Base-by-base conservation (phyloP, 768 basidiomycete species). In the Xerocomellus intermedius region DNA sequence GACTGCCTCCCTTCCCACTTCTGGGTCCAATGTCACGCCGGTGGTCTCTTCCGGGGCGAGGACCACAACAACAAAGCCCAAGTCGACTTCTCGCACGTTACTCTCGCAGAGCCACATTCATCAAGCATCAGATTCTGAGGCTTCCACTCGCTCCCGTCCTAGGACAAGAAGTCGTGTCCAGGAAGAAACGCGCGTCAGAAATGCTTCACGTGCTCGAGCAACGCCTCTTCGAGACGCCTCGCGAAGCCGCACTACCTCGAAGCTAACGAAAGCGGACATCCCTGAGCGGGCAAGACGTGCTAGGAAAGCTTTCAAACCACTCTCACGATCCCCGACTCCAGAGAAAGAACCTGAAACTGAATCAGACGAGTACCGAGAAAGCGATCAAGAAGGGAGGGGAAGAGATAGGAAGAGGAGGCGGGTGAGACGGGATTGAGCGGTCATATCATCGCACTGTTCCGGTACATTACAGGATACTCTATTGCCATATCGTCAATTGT, bases 371-470 rank as follows among this genome's bases (percentile, higher is more conserved):
- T n/a, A 55, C 12, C 48, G 37, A n/a, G 59, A 51, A 3, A 65
- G 58, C 2, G 62, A 61, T 4, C 48, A 30, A 8, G 61, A 56
- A 32, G 51, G 10, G 49, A 51, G 65, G 13, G 69, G 68, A 13
- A 60, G 69, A 10, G 61, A 51, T 5, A 58, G 65, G 45, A 70
- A 70, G 69, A 72, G 50, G 59, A 70, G 69, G 43, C 66, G 69
- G 3, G 51, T 70, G 4, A 59, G 42, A 17, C 53, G 54, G 10
- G 42, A 14, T 33, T 65, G 44, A 61, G 8, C 0, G 8, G 21
- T 28, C 14, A 14, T 21, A 38, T 26, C 12, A n/a, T 48, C 32
- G 21, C 30, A 12, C 8, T 22, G n/a, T 30, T 45, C 19, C 19
- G 12, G 12, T 42, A 42, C n/a, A 47, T 26, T 26, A n/a, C 42